Percentiles rank a stretch among this genome's conserved stretches.
Conservation (phyloP, 2,329 filamentous ascomycete genomes). For the Sporothrix curviconia region DNA sequence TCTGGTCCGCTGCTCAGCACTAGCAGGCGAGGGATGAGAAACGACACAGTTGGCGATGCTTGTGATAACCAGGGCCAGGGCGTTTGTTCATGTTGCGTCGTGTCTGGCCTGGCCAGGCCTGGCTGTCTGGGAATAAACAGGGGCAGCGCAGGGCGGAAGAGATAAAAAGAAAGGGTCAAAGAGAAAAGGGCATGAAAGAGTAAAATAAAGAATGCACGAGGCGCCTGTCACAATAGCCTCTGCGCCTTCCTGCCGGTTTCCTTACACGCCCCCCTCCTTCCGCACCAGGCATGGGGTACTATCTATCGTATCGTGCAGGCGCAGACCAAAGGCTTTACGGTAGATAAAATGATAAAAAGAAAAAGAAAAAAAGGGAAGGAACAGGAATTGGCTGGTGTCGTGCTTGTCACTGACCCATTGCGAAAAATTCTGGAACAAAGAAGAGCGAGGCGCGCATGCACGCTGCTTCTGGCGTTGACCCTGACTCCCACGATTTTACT, state of each 20-base stretch:
- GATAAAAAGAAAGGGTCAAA: not conserved
- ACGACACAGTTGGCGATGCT: no score
- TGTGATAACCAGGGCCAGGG: no score
- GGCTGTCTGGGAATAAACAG: conserved; percentile 6
- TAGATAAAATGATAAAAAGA: not conserved
- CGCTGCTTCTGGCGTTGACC: not conserved
- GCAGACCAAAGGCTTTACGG: not conserved
- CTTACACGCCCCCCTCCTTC: not conserved
- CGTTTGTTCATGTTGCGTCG: not conserved
- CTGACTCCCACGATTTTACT: not conserved
- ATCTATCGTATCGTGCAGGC: conserved; percentile 4
- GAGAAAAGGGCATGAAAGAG: not conserved
- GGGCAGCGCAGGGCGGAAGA: not conserved
- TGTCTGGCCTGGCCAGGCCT: not conserved
- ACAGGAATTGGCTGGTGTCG: not conserved
- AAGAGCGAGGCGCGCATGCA: conserved; percentile 2
- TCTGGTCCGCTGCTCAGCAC: not conserved
- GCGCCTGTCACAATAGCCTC: no score
- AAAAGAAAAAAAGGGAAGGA: not conserved
- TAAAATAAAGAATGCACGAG: not conserved
- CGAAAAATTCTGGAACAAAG: conserved; percentile 11
- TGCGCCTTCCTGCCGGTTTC: not conserved
- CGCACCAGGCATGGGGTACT: conserved; percentile 6
- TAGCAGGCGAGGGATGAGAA: not conserved
- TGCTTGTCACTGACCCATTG: conserved; percentile 5